phyloP scores from a whole-genome alignment of 225 moss, liverwort and hornwort genomes.

The Physcomitrellopsis africana region DNA sequence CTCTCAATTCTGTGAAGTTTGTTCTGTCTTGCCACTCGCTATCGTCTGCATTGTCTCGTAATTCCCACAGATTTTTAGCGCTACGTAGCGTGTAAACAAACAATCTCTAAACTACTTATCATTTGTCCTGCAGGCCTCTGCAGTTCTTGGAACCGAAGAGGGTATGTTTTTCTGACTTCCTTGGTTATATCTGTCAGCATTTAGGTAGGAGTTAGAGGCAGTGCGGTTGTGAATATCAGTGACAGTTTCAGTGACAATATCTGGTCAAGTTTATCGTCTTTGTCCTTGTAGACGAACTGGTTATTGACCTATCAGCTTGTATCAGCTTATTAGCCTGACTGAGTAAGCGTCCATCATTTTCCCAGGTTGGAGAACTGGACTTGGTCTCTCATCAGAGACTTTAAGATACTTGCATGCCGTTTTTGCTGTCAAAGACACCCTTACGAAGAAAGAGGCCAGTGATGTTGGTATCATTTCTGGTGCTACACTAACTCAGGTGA shows the following conservation, averaged over 20 bases:
- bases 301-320: too few relatives aligned
- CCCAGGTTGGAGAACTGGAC: constrained; percentile 59
- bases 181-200: constrained; percentile 23
- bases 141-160: constrained; percentile 50
- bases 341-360: constrained; percentile 32
- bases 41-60: constrained; percentile 18
- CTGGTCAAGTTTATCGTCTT: constrained; percentile 6
- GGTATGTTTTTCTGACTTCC: constrained; percentile 35
- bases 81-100: not conserved
- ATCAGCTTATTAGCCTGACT: constrained; percentile 19
- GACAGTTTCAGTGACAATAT: not conserved
- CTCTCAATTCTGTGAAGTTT: too few relatives aligned
- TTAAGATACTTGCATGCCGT: constrained; percentile 62
- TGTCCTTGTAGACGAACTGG: not conserved
- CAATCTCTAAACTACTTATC: constrained; percentile 22
- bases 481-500: constrained; percentile 84
- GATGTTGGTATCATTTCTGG: constrained; percentile 69
- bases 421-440: constrained; percentile 95
- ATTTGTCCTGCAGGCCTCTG: constrained; percentile 44
- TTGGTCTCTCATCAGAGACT: constrained; percentile 57
- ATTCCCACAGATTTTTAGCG: not conserved
- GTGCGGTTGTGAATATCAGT: constrained; percentile 1
- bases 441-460: constrained; percentile 84
- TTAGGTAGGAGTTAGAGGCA: constrained; percentile 1
- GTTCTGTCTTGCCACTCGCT: not conserved